These are phyloP conservation scores for Leucoagaricus sp. DNA, from an alignment of 1,284 basidiomycete genomes.

Conservation along the genomic window DNA sequence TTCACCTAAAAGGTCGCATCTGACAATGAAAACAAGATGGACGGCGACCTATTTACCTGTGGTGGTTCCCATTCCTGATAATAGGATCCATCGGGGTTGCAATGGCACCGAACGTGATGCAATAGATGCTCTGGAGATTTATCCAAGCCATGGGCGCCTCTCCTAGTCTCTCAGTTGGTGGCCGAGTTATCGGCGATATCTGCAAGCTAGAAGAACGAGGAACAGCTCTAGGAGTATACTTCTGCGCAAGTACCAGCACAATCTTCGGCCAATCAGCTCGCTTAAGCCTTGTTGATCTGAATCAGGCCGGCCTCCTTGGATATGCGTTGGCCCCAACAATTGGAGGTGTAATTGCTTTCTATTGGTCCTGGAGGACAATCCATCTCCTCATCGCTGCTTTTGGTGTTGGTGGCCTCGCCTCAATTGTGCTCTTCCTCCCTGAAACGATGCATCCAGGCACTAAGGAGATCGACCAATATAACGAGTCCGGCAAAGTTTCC, in stretches of 20 bases:
- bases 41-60: conserved; percentile 60
- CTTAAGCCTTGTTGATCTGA: too few species aligned
- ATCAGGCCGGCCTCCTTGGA: conserved; percentile 44
- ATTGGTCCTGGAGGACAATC: conserved; percentile 70
- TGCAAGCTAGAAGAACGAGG: conserved; percentile 63
- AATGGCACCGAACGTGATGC: conserved; percentile 41
- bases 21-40: conserved; percentile 52
- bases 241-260: conserved; percentile 40
- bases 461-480: conserved; percentile 31
- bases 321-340: conserved; percentile 44
- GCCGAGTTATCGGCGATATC: conserved; percentile 68
- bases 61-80: conserved; percentile 58
- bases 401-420: conserved; percentile 44
- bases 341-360: conserved; percentile 51
- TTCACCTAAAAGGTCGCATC: background rate
- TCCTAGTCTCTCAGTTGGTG: conserved; percentile 57
- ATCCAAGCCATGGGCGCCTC: conserved; percentile 64
- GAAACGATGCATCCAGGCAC: conserved; percentile 57
- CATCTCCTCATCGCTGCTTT: conserved; percentile 52
- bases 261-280: background rate
- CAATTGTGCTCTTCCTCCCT: conserved; percentile 58
- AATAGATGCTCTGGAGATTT: conserved; percentile 61
- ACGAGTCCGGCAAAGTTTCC: conserved; percentile 8
- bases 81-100: conserved; percentile 65
- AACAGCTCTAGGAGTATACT: conserved; percentile 63